A percentile compares a stretch with the other conserved stretches of the same genome.
Conservation (phyloP, 140 eudicot species). For the Cichorium intybus region DNA sequence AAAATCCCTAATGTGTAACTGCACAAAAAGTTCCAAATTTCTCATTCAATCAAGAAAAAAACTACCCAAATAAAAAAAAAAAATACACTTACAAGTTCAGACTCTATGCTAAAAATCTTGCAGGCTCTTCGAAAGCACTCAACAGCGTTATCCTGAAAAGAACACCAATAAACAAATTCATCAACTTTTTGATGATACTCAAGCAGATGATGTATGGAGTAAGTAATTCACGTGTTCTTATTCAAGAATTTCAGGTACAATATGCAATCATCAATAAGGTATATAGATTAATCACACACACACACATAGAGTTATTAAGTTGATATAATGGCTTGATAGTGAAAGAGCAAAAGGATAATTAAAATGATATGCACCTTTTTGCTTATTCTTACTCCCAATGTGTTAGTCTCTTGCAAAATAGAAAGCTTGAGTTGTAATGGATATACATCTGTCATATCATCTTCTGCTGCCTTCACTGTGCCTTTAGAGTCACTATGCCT, state of each 20-base stretch:
- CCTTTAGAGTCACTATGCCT: slow-evolving; percentile 85
- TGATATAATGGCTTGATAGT: no score
- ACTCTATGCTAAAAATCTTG: slow-evolving; percentile 76
- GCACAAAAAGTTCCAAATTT: slow-evolving; percentile 31
- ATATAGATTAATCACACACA: slow-evolving; percentile 1
- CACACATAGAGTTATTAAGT: no score
- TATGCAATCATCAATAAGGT: neutral
- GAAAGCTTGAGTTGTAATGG: slow-evolving; percentile 94
- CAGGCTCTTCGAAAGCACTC: slow-evolving; percentile 95
- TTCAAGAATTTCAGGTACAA: neutral
- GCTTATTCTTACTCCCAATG: slow-evolving; percentile 74
- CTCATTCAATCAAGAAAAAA: slow-evolving; percentile 3
- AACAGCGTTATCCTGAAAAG: slow-evolving; percentile 75
- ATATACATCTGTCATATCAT: slow-evolving; percentile 90
- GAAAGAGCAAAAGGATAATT: slow-evolving; percentile 3
- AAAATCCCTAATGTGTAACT: slow-evolving; percentile 92
- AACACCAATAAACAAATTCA: slow-evolving; percentile 7
- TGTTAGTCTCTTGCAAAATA: slow-evolving; percentile 61
- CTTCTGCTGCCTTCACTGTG: slow-evolving; percentile 58
- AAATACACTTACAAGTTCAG: slow-evolving; percentile 60
- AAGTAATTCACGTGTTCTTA: neutral
- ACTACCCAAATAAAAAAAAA: neutral
- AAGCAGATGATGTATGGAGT: neutral
- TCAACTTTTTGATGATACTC: neutral
- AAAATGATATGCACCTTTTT: slow-evolving; percentile 65